Percentiles rank a stretch among this genome's conserved stretches.
Evolutionary conservation across 306 rosid genomes (phyloP).

Genomic region (Lupinus albus): DNA sequence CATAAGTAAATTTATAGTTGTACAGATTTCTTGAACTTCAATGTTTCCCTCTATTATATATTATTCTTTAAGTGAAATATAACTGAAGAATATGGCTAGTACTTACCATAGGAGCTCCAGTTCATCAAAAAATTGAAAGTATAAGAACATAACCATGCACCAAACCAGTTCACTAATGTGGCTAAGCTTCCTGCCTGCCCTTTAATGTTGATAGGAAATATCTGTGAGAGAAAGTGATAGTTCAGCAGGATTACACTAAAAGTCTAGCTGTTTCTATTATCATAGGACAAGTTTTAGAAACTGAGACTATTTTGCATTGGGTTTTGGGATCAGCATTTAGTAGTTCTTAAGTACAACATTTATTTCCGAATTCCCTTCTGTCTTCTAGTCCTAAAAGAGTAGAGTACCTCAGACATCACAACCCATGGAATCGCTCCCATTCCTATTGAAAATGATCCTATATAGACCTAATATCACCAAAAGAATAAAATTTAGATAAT

Average conservation of each 20-base stretch:
- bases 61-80: slow-evolving; percentile 4
- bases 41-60: too few species aligned
- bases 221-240: slow-evolving; percentile 49
- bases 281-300: slow-evolving; percentile 48
- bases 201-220: slow-evolving; percentile 85
- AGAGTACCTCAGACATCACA: slow-evolving; percentile 89
- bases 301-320: background rate
- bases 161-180: slow-evolving; percentile 88
- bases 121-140: slow-evolving; percentile 83
- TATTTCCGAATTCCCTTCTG: too few species aligned
- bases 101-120: slow-evolving; percentile 88
- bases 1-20: slow-evolving; percentile 30
- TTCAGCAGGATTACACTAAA: background rate
- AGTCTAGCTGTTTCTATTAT: slow-evolving; percentile 28
- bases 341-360: background rate
- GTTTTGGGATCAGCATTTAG: slow-evolving; percentile 18
- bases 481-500: slow-evolving; percentile 5
- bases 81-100: slow-evolving; percentile 13
- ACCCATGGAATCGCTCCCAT: slow-evolving; percentile 99
- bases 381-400: too few species aligned
- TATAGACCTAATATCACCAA: slow-evolving; percentile 60
- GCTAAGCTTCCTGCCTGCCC: slow-evolving; percentile 87
- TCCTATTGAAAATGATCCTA: slow-evolving; percentile 82
- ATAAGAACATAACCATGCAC: slow-evolving; percentile 88
- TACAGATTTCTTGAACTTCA: background rate